These are phyloP conservation scores for Viola pubescens DNA, from an alignment of 441 rosid genomes.

Conservation along the genomic window DNA sequence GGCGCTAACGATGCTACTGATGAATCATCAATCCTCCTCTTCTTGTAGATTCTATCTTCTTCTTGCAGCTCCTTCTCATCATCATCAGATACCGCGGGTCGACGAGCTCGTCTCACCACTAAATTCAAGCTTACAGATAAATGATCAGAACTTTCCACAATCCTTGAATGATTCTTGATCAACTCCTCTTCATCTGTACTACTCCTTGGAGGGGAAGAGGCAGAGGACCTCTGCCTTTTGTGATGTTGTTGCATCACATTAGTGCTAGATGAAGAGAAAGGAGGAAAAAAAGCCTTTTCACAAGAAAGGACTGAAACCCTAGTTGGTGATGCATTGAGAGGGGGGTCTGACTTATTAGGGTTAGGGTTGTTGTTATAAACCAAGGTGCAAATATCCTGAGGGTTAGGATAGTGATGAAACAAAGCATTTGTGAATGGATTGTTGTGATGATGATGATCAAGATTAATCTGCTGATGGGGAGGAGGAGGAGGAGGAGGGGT, in stretches of 20 bases:
- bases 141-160: constrained; percentile 31
- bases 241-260: constrained; percentile 19
- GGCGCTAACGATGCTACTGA: constrained; percentile 33
- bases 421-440: constrained; percentile 13
- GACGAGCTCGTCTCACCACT: constrained; percentile 36
- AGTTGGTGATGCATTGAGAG: constrained; percentile 30
- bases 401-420: constrained; percentile 27
- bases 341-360: constrained; percentile 42
- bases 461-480: constrained; percentile 19
- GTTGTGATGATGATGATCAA: constrained; percentile 22
- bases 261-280: constrained; percentile 22
- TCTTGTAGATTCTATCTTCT: constrained; percentile 27
- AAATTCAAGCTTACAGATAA: constrained; percentile 55
- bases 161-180: constrained; percentile 18
- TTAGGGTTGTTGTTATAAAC: constrained; percentile 41
- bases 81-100: constrained; percentile 22
- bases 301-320: constrained; percentile 30
- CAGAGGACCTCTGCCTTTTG: constrained; percentile 11
- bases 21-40: constrained; percentile 30
- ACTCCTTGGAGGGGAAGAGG: constrained; percentile 25
- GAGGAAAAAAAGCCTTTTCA: constrained; percentile 21
- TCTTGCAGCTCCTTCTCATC: constrained; percentile 30
- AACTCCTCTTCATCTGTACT: constrained; percentile 17
- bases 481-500: constrained; percentile 3
- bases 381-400: constrained; percentile 36